Conservation (phyloP, 2,329 filamentous ascomycete species). For the Cercospora brassicicola region DNA sequence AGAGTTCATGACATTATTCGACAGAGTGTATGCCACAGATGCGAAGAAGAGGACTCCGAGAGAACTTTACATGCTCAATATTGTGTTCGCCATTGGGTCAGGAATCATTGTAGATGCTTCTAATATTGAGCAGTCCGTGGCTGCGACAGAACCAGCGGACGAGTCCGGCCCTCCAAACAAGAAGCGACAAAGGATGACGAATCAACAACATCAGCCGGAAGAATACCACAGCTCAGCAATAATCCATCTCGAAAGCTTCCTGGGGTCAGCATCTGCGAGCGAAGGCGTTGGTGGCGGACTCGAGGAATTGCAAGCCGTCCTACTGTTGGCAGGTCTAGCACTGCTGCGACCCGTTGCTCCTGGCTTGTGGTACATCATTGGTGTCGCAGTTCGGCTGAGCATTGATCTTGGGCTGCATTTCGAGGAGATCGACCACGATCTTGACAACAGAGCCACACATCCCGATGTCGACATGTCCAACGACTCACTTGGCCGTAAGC, state of each 20-base stretch:
- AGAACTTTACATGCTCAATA: constrained; percentile 92
- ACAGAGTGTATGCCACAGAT: constrained; percentile 72
- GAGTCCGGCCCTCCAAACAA: constrained; percentile 35
- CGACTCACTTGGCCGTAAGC: constrained; percentile 59
- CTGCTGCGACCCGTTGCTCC: constrained; percentile 87
- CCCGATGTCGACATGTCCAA: constrained; percentile 19
- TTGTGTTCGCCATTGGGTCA: constrained; percentile 93
- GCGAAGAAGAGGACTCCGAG: constrained; percentile 67
- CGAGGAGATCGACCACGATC: constrained; percentile 69
- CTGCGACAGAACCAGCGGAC: constrained; percentile 36
- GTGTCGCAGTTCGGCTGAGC: constrained; percentile 84
- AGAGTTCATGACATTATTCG: constrained; percentile 87
- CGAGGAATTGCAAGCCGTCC: constrained; percentile 89
- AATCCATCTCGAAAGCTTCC: constrained; percentile 82
- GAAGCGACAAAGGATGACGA: constrained; percentile 55
- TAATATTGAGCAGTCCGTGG: constrained; percentile 32
- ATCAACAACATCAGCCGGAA: constrained; percentile 69
- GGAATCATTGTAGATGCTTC: constrained; percentile 76
- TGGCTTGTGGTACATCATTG: constrained; percentile 95
- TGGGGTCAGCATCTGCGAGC: constrained; percentile 63
- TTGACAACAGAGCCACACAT: constrained; percentile 44
- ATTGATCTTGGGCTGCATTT: constrained; percentile 91
- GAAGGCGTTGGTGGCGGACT: constrained; percentile 80
- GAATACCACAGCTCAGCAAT: constrained; percentile 96
- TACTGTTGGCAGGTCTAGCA: constrained; percentile 87